phyloP scores from a whole-genome alignment of 345 rosid genomes.

The Eucalyptus cladocalyx region DNA sequence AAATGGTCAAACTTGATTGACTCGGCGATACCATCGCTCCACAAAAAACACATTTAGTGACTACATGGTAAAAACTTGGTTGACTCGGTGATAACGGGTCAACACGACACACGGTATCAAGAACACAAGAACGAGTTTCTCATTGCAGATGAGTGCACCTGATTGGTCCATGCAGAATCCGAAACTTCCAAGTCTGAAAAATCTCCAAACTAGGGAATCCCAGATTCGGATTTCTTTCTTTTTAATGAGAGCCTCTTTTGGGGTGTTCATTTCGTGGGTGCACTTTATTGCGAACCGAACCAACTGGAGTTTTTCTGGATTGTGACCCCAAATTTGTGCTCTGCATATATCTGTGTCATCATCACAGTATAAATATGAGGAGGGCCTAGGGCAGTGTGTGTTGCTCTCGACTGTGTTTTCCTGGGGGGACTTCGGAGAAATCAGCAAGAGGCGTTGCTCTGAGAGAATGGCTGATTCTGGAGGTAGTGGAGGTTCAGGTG shows the following conservation, averaged over 20 bases:
- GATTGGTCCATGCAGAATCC: neutral
- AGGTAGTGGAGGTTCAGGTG: slow-evolving; percentile 12
- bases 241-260: neutral
- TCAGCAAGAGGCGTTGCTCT: neutral
- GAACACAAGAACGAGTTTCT: neutral
- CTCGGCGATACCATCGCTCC: neutral
- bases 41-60: neutral
- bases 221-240: neutral
- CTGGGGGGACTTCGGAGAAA: neutral
- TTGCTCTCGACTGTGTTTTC: neutral
- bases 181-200: neutral
- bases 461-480: neutral
- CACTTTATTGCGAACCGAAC: neutral
- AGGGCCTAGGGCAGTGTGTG: neutral
- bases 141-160: neutral
- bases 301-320: neutral
- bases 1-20: neutral
- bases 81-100: neutral
- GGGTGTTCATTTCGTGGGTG: neutral
- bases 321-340: neutral
- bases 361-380: neutral
- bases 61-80: neutral
- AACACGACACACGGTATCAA: neutral
- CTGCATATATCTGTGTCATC: neutral
- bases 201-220: neutral